These are phyloP conservation scores for Calocera viscosa DNA, from an alignment of 768 basidiomycete species.

Conservation along the genomic window DNA sequence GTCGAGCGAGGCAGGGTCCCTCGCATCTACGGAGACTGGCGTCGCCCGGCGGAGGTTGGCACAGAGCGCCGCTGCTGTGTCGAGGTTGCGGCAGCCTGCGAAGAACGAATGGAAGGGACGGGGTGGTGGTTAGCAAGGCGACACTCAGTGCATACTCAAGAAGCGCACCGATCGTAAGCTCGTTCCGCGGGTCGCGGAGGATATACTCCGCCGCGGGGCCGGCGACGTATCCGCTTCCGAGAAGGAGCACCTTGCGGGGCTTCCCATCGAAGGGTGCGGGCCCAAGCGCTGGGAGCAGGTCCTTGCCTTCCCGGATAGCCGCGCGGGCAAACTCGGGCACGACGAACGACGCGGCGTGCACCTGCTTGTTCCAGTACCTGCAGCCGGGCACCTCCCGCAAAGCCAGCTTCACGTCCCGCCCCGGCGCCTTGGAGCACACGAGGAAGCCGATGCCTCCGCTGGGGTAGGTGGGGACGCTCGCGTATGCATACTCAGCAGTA, in stretches of 20 bases:
- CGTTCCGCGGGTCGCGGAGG: constrained; percentile 63
- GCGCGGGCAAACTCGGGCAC: constrained; percentile 85
- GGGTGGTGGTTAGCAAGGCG: background rate
- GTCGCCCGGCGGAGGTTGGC: constrained; percentile 55
- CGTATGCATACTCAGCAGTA: constrained; percentile 78
- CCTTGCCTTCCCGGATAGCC: constrained; percentile 57
- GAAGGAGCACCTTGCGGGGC: constrained; percentile 54
- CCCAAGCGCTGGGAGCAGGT: constrained; percentile 66
- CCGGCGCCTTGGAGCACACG: constrained; percentile 66
- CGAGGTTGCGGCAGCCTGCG: constrained; percentile 77
- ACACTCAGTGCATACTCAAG: background rate
- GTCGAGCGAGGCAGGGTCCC: constrained; percentile 56
- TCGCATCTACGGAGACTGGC: constrained; percentile 71
- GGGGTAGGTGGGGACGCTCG: constrained; percentile 95
- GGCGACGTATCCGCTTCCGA: constrained; percentile 93
- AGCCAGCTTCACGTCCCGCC: constrained; percentile 58
- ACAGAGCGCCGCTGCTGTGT: constrained; percentile 56
- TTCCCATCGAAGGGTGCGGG: constrained; percentile 43
- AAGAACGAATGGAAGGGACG: background rate
- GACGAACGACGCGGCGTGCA: constrained; percentile 74
- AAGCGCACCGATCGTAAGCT: constrained; percentile 65
- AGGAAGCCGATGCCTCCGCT: constrained; percentile 97
- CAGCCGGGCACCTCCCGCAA: constrained; percentile 58
- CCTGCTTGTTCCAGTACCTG: constrained; percentile 69
- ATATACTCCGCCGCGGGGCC: constrained; percentile 94